phyloP scores from a whole-genome alignment of 2,329 filamentous ascomycete genomes.

The Ceratocystis lukuohia region DNA sequence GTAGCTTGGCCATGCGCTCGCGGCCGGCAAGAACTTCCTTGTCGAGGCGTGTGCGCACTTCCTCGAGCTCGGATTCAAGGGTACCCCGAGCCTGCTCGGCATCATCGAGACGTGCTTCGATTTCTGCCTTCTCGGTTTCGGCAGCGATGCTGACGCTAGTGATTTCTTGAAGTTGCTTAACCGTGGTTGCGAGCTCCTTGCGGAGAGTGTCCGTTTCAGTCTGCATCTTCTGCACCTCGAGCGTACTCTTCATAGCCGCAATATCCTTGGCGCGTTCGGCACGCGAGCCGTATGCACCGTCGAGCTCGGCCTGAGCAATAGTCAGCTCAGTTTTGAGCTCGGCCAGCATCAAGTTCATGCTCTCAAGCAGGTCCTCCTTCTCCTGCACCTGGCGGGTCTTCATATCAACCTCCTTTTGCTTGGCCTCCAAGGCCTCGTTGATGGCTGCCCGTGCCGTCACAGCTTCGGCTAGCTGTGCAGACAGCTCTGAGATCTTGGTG shows the following conservation, averaged over 20 bases:
- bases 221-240: conserved; percentile 35
- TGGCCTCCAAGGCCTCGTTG: conserved; percentile 28
- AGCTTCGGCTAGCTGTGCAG: conserved; percentile 27
- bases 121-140: conserved; percentile 38
- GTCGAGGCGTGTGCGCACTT: conserved; percentile 30
- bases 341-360: conserved; percentile 38
- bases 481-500: conserved; percentile 28
- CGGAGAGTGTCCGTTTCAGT: conserved; percentile 38
- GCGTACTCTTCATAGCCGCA: conserved; percentile 38
- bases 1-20: conserved; percentile 30
- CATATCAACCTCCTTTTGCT: conserved; percentile 32
- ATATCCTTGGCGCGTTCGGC: conserved; percentile 46
- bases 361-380: conserved; percentile 39
- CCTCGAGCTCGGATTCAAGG: conserved; percentile 30
- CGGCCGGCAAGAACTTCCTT: conserved; percentile 29
- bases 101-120: conserved; percentile 33
- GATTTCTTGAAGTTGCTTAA: conserved; percentile 40
- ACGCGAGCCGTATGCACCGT: conserved; percentile 46
- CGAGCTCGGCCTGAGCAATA: conserved; percentile 47
- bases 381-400: conserved; percentile 30
- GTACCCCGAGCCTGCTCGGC: conserved; percentile 27
- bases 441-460: conserved; percentile 29
- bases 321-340: conserved; percentile 50
- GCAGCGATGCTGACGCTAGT: conserved; percentile 39
- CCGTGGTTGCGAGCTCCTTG: conserved; percentile 37